A percentile compares a stretch with the other conserved stretches of the same genome.
Evolutionary conservation across 306 rosid species (phyloP).

Genomic region (Prunus fruticosa): DNA sequence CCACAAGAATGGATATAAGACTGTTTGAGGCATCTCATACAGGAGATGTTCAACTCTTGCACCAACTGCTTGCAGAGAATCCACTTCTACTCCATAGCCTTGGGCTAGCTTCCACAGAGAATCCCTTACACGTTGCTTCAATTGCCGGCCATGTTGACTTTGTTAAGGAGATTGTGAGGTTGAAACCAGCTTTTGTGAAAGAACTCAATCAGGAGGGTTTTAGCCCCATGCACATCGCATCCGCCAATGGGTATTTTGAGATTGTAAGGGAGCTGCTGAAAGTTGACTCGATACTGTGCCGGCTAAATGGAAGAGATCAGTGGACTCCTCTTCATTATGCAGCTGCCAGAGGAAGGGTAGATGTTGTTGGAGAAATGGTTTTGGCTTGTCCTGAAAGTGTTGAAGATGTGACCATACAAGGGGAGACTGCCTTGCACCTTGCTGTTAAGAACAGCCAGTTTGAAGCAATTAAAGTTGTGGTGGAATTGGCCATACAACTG

Average conservation of each 20-base stretch:
- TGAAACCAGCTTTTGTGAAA: constrained; percentile 17
- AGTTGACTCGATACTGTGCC: constrained; percentile 23
- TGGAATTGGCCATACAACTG: constrained; percentile 8
- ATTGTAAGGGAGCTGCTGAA: constrained; percentile 26
- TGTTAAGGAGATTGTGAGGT: constrained; percentile 13
- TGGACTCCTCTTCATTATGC: constrained; percentile 40
- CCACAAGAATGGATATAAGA: neutral
- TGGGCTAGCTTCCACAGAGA: neutral
- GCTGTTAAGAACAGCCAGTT: constrained; percentile 32
- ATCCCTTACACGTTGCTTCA: constrained; percentile 19
- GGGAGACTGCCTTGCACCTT: constrained; percentile 31
- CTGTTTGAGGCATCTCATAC: constrained; percentile 15
- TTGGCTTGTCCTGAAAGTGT: constrained; percentile 31
- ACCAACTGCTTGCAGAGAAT: constrained; percentile 8
- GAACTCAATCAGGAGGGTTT: constrained; percentile 29
- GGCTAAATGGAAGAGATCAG: constrained; percentile 21
- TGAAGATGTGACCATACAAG: constrained; percentile 21
- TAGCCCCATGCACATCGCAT: constrained; percentile 26
- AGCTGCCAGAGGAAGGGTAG: constrained; percentile 27
- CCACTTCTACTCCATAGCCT: constrained; percentile 2
- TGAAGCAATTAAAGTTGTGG: constrained; percentile 8
- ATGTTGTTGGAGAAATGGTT: constrained; percentile 23
- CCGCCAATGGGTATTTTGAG: constrained; percentile 33
- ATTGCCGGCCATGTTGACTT: constrained; percentile 14
- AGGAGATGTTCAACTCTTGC: constrained; percentile 11